Percentiles rank a stretch among this genome's conserved stretches.
These are phyloP conservation scores for Bryoerythrophyllum caledonicum DNA, from an alignment of 225 moss, liverwort and hornwort genomes.

Conservation along the genomic window DNA sequence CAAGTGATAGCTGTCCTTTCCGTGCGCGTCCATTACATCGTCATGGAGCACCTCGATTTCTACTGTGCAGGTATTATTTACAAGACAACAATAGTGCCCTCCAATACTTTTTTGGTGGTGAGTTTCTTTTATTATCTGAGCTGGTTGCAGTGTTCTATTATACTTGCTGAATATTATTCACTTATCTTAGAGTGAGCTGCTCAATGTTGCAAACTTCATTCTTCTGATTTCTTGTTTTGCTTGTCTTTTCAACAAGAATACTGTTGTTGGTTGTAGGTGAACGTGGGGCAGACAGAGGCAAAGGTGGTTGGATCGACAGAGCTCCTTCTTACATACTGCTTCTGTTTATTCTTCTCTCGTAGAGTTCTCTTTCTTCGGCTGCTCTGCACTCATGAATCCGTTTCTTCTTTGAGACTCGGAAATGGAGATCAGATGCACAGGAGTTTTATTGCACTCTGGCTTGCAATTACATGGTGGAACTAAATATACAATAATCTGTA, in stretches of 20 bases:
- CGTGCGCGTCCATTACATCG: neutral
- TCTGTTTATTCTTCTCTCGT: constrained; percentile 30
- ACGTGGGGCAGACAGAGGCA: constrained; percentile 90
- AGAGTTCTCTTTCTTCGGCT: constrained; percentile 17
- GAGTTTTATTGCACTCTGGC: neutral
- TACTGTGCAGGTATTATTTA: constrained; percentile 77
- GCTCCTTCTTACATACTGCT: constrained; percentile 31
- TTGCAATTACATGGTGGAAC: constrained; percentile 11
- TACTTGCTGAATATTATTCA: neutral
- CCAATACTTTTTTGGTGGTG: constrained; percentile 96
- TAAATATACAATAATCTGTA: neutral
- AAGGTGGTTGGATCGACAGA: constrained; percentile 67
- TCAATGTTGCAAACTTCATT: neutral
- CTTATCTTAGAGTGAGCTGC: constrained; percentile 3
- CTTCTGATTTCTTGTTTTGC: neutral
- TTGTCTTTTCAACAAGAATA: constrained; percentile 9
- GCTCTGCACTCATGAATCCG: constrained; percentile 10
- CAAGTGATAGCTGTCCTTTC: neutral
- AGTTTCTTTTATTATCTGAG: constrained; percentile 29
- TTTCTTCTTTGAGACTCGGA: constrained; percentile 8
- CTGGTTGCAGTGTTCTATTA: neutral
- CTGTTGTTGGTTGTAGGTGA: constrained; percentile 68
- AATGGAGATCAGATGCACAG: constrained; percentile 9
- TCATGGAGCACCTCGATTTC: constrained; percentile 10
- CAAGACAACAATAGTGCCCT: constrained; percentile 86